These are phyloP conservation scores for Orbilia javanica DNA, from an alignment of 2,329 filamentous ascomycete genomes.

Conservation along the genomic window DNA sequence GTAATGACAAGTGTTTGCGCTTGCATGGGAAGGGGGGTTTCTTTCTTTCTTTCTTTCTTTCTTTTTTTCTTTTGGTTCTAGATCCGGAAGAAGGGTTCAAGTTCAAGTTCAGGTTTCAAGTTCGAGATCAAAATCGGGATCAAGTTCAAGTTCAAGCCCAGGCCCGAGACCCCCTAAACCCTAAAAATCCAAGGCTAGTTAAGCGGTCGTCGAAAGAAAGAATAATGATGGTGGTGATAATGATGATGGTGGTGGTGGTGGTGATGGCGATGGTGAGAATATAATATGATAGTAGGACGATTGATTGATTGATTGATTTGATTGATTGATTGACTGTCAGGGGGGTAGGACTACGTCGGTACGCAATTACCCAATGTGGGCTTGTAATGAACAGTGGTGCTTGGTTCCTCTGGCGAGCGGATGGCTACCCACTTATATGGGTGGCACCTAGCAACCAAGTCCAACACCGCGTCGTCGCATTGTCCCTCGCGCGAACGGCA, in stretches of 20 bases:
- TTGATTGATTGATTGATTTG: not conserved
- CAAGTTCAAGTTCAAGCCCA: not conserved
- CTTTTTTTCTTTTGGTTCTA: not conserved
- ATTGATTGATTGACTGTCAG: slow-evolving; percentile 5
- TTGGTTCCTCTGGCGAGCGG: not conserved
- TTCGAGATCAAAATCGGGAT: not conserved
- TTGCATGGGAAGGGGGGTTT: not conserved
- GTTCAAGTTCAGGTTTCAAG: not conserved
- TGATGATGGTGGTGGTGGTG: not conserved
- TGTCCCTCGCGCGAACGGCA: not conserved
- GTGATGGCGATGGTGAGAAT: not conserved
- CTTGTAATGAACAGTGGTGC: too few relatives aligned
- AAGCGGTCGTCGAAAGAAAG: not conserved
- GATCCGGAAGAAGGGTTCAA: not conserved
- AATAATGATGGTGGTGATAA: not conserved
- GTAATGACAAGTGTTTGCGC: not conserved
- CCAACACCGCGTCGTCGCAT: not conserved
- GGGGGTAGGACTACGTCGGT: not conserved
- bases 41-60: not conserved
- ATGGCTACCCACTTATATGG: not conserved
- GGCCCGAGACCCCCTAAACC: too few relatives aligned
- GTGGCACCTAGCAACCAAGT: too few relatives aligned
- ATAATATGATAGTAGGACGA: not conserved
- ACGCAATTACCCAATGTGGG: too few relatives aligned
- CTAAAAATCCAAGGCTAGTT: not conserved